A percentile compares a stretch with the other conserved stretches of the same genome.
Conservation (phyloP, 441 rosid genomes). For the Populus tomentosa region DNA sequence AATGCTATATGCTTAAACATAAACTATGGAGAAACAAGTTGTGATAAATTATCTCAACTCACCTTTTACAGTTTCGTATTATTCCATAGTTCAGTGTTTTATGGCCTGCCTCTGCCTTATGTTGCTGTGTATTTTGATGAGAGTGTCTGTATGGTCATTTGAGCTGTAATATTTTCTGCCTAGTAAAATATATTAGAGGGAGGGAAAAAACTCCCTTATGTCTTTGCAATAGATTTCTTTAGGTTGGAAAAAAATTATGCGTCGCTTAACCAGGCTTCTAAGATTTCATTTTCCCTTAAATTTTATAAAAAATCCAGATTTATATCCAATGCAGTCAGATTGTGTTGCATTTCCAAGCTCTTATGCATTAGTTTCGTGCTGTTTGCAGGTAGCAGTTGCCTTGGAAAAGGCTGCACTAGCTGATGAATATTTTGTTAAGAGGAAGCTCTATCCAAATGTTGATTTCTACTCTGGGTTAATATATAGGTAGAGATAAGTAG, state of each 20-base stretch:
- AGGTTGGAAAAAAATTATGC: neutral
- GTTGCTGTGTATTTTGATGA: neutral
- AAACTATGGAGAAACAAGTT: constrained; percentile 3
- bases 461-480: constrained; percentile 98
- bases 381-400: constrained; percentile 83
- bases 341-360: neutral
- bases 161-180: neutral
- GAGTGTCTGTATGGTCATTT: neutral
- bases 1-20: neutral
- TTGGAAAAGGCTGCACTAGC: constrained; percentile 94
- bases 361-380: constrained; percentile 10
- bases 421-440: constrained; percentile 83
- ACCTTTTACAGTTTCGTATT: neutral
- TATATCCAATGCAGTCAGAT: neutral
- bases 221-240: too few species aligned
- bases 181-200: too few species aligned
- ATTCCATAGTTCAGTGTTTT: neutral
- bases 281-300: neutral
- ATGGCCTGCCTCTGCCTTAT: neutral
- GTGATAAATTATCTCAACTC: neutral
- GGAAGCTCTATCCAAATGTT: constrained; percentile 95
- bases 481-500: constrained; percentile 52
- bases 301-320: too few species aligned
- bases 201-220: too few species aligned
- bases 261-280: neutral